phyloP scores from a whole-genome alignment of 176 grass and related monocot species.

The Miscanthus lutarioriparius region DNA sequence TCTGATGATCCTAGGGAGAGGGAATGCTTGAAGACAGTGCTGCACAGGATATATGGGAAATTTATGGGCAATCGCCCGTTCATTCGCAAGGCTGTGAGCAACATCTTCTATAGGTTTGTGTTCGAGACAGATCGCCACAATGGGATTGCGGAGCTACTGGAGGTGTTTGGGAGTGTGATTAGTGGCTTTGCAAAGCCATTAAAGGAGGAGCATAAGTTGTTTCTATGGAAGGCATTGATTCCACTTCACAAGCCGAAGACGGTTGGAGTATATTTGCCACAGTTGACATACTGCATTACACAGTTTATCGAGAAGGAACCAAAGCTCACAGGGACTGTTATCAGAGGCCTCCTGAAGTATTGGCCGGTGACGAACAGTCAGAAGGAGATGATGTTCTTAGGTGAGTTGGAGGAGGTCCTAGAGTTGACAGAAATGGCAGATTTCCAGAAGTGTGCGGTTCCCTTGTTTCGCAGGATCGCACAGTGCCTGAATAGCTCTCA shows the following conservation, averaged over 20 bases:
- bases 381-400: conserved; percentile 98
- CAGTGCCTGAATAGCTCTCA: conserved; percentile 87
- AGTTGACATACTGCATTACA: conserved; percentile 80
- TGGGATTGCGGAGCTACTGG: conserved; percentile 75
- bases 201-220: conserved; percentile 90
- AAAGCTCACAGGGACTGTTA: conserved; percentile 72
- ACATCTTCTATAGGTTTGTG: conserved; percentile 82
- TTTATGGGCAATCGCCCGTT: conserved; percentile 80
- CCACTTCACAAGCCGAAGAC: conserved; percentile 81
- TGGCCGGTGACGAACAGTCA: conserved; percentile 93
- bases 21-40: conserved; percentile 77
- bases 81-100: conserved; percentile 84
- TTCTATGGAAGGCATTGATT: conserved; percentile 76
- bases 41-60: conserved; percentile 82
- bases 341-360: conserved; percentile 85
- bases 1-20: conserved; percentile 94
- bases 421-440: conserved; percentile 75
- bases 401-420: conserved; percentile 87
- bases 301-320: conserved; percentile 92
- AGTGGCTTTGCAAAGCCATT: conserved; percentile 78
- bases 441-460: conserved; percentile 81
- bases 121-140: conserved; percentile 76
- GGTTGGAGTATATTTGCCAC: conserved; percentile 64
- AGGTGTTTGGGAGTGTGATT: conserved; percentile 88
- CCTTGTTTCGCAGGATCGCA: conserved; percentile 70